Conservation (phyloP, 2,329 filamentous ascomycete genomes). For the Diaporthe nobilis region DNA sequence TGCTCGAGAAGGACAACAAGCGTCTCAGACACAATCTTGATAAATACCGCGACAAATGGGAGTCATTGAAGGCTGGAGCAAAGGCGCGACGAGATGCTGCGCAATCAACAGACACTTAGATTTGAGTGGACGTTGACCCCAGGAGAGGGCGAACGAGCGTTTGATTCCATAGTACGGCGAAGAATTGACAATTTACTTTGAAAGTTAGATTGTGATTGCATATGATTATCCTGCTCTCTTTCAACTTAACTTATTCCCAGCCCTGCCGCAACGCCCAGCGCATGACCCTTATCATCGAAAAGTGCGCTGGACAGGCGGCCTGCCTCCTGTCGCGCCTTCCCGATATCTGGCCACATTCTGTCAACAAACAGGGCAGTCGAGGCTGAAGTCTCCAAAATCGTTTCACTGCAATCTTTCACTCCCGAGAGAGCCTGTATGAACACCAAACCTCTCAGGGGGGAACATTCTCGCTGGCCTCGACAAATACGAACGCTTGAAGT, state of each 20-base stretch:
- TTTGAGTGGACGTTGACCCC: neutral
- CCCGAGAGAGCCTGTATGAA: neutral
- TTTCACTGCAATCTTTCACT: neutral
- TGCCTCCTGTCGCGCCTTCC: neutral
- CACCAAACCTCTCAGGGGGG: no score
- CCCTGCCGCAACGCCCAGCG: neutral
- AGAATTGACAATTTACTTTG: neutral
- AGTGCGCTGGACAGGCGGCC: no score
- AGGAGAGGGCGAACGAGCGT: neutral
- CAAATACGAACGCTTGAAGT: neutral
- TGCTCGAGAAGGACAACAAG: slow-evolving; percentile 73
- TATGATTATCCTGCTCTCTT: neutral
- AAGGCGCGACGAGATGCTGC: slow-evolving; percentile 66
- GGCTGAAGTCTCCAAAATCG: neutral
- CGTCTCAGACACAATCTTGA: slow-evolving; percentile 69
- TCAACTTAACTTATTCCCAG: neutral
- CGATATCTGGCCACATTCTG: neutral
- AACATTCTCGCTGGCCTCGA: neutral
- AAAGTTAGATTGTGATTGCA: neutral
- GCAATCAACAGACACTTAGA: slow-evolving; percentile 38
- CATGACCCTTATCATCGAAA: neutral
- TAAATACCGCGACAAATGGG: slow-evolving; percentile 74
- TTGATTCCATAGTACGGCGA: neutral
- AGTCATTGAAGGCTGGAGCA: slow-evolving; percentile 72
- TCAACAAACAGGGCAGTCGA: neutral